These are phyloP conservation scores for Chernovozyma aurita DNA, from an alignment of 1,139 yeast species.

Conservation along the genomic window DNA sequence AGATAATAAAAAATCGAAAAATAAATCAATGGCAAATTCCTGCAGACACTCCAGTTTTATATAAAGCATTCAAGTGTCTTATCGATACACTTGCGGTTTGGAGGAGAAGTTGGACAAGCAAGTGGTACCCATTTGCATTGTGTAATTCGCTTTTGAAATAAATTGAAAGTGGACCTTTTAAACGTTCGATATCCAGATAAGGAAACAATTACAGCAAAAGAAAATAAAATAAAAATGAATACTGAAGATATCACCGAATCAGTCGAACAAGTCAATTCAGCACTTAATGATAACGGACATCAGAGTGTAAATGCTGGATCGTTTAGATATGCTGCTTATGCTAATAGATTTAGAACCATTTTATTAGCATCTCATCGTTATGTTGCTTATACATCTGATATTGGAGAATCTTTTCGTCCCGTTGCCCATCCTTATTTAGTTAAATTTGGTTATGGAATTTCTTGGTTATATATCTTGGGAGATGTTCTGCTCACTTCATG, in stretches of 20 bases:
- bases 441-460: slow-evolving; percentile 62
- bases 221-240: too few relatives aligned
- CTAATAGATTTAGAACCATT: slow-evolving; percentile 67
- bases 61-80: too few relatives aligned
- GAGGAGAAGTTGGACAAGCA: too few relatives aligned
- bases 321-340: slow-evolving; percentile 78
- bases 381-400: slow-evolving; percentile 83
- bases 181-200: too few relatives aligned
- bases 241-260: background rate
- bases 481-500: slow-evolving; percentile 75
- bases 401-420: slow-evolving; percentile 87
- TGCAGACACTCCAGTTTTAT: background rate
- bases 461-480: slow-evolving; percentile 77
- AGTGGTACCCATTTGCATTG: too few relatives aligned
- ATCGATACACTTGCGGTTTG: too few relatives aligned
- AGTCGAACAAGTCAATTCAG: slow-evolving; percentile 5
- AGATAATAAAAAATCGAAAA: too few relatives aligned
- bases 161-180: too few relatives aligned
- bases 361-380: slow-evolving; percentile 75
- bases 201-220: too few relatives aligned
- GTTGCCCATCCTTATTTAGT: slow-evolving; percentile 71
- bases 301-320: slow-evolving; percentile 45
- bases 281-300: slow-evolving; percentile 12
- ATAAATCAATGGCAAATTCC: background rate
- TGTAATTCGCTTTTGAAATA: too few relatives aligned